A percentile compares a stretch with the other conserved stretches of the same genome.
Conservation (phyloP, 768 basidiomycete genomes). For the Favolaschia claudopus region DNA sequence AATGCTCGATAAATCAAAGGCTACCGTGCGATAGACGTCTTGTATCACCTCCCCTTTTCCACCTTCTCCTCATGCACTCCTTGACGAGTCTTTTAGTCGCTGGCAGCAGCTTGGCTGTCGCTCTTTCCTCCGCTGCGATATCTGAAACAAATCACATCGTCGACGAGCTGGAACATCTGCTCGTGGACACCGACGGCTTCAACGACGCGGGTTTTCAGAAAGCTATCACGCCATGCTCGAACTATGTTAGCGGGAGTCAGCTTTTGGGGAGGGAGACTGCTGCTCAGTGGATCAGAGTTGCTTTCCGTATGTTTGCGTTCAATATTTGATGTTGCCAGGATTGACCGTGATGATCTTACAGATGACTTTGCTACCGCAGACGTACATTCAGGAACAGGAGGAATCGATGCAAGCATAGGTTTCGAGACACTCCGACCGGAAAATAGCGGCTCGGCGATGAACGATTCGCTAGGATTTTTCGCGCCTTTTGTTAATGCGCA, state of each 20-base stretch:
- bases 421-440: constrained; percentile 31
- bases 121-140: not conserved
- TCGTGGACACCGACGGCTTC: constrained; percentile 27
- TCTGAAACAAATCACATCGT: not conserved
- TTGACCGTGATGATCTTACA: no score
- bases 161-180: constrained; percentile 28
- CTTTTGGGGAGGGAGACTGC: constrained; percentile 24
- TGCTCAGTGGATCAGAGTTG: constrained; percentile 24
- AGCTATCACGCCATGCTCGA: constrained; percentile 25
- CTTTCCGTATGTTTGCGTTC: constrained; percentile 27
- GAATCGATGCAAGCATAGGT: constrained; percentile 32
- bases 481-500: constrained; percentile 21
- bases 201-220: constrained; percentile 22
- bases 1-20: no score
- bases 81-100: not conserved
- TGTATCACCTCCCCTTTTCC: no score
- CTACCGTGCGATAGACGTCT: no score
- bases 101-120: no score
- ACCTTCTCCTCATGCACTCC: no score
- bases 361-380: constrained; percentile 33
- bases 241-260: constrained; percentile 26
- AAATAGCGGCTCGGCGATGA: constrained; percentile 25
- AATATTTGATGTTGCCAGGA: no score
- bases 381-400: constrained; percentile 29
- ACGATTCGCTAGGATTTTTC: constrained; percentile 21